These are phyloP conservation scores for Flaveria floridana DNA, from an alignment of 140 eudicot species.

Conservation along the genomic window DNA sequence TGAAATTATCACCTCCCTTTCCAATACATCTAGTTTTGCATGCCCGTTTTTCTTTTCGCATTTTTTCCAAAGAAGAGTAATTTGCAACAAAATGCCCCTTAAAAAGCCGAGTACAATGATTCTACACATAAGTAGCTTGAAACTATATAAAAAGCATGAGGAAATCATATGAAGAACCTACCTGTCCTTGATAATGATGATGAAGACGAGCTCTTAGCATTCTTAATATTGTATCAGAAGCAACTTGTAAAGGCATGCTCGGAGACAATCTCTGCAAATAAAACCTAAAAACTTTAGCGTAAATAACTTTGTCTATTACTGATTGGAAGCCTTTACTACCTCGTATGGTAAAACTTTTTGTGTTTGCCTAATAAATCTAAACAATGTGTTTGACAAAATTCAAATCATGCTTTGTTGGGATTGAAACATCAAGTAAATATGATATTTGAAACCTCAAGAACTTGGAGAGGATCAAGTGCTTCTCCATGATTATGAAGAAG, in stretches of 20 bases:
- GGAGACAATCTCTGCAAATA: constrained; percentile 81
- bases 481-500: constrained; percentile 96
- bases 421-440: neutral
- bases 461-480: constrained; percentile 86
- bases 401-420: neutral
- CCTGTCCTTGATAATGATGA: constrained; percentile 86
- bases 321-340: too few relatives aligned
- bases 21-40: neutral
- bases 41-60: neutral
- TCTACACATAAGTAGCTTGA: neutral
- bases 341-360: neutral
- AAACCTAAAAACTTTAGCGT: constrained; percentile 19
- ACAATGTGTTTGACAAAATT: neutral
- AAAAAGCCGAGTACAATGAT: neutral
- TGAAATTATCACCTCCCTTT: neutral
- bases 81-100: neutral
- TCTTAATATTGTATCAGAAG: constrained; percentile 82
- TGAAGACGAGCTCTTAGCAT: constrained; percentile 91
- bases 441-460: constrained; percentile 65
- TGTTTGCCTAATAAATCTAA: neutral
- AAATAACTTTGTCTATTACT: neutral
- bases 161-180: constrained; percentile 34
- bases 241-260: constrained; percentile 85
- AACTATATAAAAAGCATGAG: neutral
- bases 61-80: neutral